These are phyloP conservation scores for Mortierella sp. DNA, from an alignment of 371 early-diverging fungal species.

Conservation along the genomic window DNA sequence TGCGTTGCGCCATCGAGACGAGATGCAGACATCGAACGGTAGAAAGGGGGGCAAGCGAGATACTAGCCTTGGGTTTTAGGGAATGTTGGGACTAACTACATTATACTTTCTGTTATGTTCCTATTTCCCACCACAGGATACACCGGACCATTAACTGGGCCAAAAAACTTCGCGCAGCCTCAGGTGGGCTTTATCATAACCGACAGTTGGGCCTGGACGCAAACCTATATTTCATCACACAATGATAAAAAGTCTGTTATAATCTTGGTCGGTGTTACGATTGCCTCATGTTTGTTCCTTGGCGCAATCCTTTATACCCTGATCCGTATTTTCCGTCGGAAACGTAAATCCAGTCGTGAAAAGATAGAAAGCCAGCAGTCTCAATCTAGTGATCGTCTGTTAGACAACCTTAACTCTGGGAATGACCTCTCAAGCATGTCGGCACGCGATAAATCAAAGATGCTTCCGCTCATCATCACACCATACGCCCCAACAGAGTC, in stretches of 20 bases:
- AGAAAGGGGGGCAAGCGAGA: too few species aligned
- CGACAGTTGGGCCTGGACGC: neutral
- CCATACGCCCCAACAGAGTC: neutral
- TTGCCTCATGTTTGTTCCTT: neutral
- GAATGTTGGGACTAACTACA: too few species aligned
- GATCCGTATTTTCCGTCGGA: neutral
- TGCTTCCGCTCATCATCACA: slow-evolving; percentile 4
- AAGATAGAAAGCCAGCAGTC: neutral
- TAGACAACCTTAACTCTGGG: neutral
- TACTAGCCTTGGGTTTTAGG: neutral
- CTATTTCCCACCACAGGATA: neutral
- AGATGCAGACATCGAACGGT: too few species aligned
- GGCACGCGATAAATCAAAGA: neutral
- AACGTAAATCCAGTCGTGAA: neutral
- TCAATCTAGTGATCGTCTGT: neutral
- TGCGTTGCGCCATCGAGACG: too few species aligned
- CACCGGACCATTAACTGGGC: neutral
- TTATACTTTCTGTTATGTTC: neutral
- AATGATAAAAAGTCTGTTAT: neutral
- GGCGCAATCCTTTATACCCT: neutral
- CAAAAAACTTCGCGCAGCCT: neutral
- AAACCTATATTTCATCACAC: neutral
- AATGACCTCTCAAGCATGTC: neutral
- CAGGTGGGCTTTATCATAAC: neutral
- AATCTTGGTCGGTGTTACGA: neutral